A percentile compares a stretch with the other conserved stretches of the same genome.
phyloP scores from a whole-genome alignment of 441 rosid species.

The Pelargonium australe region DNA sequence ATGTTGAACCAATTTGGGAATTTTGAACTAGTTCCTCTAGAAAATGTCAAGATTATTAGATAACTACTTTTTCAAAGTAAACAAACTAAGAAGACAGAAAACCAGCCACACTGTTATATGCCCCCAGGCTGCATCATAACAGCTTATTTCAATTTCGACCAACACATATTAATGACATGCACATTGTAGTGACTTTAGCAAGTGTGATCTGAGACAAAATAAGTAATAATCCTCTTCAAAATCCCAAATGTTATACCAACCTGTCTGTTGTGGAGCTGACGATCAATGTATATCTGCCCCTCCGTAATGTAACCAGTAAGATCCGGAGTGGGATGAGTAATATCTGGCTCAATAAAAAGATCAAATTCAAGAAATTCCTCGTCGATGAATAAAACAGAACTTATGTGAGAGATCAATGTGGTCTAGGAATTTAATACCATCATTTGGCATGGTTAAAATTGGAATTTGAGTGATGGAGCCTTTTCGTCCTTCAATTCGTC shows the following conservation, averaged over 20 bases:
- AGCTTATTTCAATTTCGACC: too few relatives aligned
- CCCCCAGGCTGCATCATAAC: too few relatives aligned
- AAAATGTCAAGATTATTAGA: too few relatives aligned
- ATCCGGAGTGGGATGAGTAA: constrained; percentile 98
- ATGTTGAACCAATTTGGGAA: too few relatives aligned
- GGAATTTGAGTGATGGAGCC: constrained; percentile 99
- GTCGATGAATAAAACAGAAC: not conserved
- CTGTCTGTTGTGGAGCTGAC: constrained; percentile 94
- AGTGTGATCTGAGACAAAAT: not conserved
- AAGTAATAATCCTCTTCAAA: not conserved
- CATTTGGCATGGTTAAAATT: constrained; percentile 97
- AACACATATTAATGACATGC: too few relatives aligned
- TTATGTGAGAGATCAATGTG: not conserved
- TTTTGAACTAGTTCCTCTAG: too few relatives aligned
- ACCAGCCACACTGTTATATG: too few relatives aligned
- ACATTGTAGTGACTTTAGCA: not conserved
- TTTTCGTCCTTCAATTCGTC: constrained; percentile 92
- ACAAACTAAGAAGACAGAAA: too few relatives aligned
- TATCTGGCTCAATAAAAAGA: constrained; percentile 47
- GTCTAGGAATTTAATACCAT: constrained; percentile 42
- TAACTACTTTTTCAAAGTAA: too few relatives aligned
- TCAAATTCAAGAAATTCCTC: not conserved
- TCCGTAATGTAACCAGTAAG: constrained; percentile 98
- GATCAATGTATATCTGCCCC: constrained; percentile 95
- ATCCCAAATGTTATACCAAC: constrained; percentile 21